Evolutionary conservation across 2,329 filamentous ascomycete species (phyloP).

Genomic region (Pestalotiopsis fici): DNA sequence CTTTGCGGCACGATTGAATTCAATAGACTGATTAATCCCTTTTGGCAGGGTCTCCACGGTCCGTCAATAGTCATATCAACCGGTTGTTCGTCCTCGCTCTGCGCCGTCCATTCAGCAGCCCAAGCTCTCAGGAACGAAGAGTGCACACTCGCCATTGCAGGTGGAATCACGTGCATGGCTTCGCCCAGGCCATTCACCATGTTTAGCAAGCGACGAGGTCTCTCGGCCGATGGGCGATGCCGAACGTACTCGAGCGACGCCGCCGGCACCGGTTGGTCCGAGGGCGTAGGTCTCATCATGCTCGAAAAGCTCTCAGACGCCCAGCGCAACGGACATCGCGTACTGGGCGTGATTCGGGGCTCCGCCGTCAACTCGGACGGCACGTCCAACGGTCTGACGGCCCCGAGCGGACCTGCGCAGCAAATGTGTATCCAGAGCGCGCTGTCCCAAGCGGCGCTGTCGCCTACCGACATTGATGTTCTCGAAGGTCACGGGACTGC

Average conservation of each 20-base stretch:
- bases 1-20: not conserved
- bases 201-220: conserved; percentile 15
- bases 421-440: conserved; percentile 15
- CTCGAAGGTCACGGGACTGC: conserved; percentile 31
- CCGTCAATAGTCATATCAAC: conserved; percentile 8
- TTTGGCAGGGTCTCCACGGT: conserved; percentile 5
- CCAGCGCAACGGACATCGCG: conserved; percentile 38
- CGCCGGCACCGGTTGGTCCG: conserved; percentile 44
- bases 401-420: conserved; percentile 16
- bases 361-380: conserved; percentile 38
- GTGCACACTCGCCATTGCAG: conserved; percentile 19
- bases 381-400: conserved; percentile 20
- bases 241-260: conserved; percentile 36
- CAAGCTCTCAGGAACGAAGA: conserved; percentile 19
- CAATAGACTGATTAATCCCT: not conserved
- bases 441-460: conserved; percentile 12
- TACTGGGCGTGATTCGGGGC: conserved; percentile 31
- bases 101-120: conserved; percentile 17
- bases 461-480: conserved; percentile 19
- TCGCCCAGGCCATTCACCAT: conserved; percentile 13
- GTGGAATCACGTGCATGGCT: conserved; percentile 17
- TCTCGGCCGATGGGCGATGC: conserved; percentile 21
- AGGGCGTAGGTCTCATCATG: conserved; percentile 39
- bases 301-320: conserved; percentile 44
- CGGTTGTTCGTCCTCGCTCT: conserved; percentile 19